Evolutionary conservation across 257 asterid species (phyloP).

Genomic region (Plantago major): DNA sequence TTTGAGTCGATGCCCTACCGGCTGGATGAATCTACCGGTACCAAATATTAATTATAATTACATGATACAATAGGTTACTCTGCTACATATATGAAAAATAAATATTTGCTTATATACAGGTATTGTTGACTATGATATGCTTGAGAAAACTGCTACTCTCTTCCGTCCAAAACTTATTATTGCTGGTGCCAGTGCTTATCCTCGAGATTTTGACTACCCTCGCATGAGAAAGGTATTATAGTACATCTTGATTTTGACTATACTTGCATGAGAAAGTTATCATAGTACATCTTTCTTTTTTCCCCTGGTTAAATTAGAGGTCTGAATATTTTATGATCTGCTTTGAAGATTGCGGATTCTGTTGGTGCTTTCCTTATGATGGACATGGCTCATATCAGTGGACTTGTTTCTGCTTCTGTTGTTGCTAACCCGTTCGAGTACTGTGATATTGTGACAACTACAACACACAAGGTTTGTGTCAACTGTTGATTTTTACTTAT

Average conservation of each 20-base stretch:
- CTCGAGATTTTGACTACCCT: constrained; percentile 88
- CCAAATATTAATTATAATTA: constrained; percentile 1
- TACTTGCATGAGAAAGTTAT: not conserved
- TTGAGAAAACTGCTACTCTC: constrained; percentile 77
- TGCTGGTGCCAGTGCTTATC: constrained; percentile 97
- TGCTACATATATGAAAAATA: not conserved
- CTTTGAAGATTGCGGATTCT: constrained; percentile 74
- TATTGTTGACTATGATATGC: constrained; percentile 85
- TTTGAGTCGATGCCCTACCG: constrained; percentile 96
- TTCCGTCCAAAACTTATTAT: constrained; percentile 93
- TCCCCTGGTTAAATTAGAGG: not conserved
- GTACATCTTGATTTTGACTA: not conserved
- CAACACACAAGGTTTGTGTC: constrained; percentile 79
- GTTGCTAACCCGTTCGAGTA: constrained; percentile 89
- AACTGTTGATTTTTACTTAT: constrained; percentile 1
- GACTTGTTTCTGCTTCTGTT: constrained; percentile 92
- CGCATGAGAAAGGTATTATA: constrained; percentile 73
- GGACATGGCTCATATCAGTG: constrained; percentile 98
- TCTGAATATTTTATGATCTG: constrained; percentile 13
- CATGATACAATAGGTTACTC: not conserved
- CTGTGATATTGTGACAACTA: constrained; percentile 93
- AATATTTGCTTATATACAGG: constrained; percentile 39
- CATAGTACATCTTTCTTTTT: not conserved
- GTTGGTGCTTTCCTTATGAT: constrained; percentile 97
- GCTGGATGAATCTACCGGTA: constrained; percentile 89